Evolutionary conservation across 2,329 filamentous ascomycete species (phyloP), one percentile per base, ranked within the genome.

Genomic region (Talaromyces atroroseus): DNA sequence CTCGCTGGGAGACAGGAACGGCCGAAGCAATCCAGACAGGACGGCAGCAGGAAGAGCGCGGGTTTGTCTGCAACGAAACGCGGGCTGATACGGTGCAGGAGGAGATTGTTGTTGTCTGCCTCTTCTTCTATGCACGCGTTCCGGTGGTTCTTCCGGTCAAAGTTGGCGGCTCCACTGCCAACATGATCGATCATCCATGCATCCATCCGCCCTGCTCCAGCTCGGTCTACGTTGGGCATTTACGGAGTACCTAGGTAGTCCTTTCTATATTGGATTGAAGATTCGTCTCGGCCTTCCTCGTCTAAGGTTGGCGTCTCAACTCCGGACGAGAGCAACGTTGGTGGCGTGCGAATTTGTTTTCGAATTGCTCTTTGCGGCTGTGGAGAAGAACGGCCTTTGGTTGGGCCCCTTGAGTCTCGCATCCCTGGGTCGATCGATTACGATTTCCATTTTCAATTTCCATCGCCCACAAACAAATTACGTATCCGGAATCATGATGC

Each of bases 341-440:
- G 38, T 20, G 18, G 2, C 7, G 20, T 44, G 3, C 11, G 40
- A 23, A 29, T 50, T 50, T 56, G 53, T 56, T 56, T 34, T n/a
- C 36, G 40, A 26, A 50, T 56, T 56, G 53, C 47, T 49, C 26
- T 56, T 50, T 50, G 36, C 47, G 53, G 53, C 20, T 14, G 36
- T 38, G 16, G 8, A 32, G 46, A 42, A 42, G n/a, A 18, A n/a
- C 40, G 52, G 38, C 45, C 34, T 34, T 46, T 11, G 42, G 42
- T 26, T 46, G n/a, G 38, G 50, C 18, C 24, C 18, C 36, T 34
- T 52, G 24, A 23, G 11, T 29, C 29, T n/a, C n/a, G 11, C 40
- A 52, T 52, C 42, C 42, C 51, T 26, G 51, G 51, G 20, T 47
- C 29, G 51, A 26, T 32, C 16, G 20, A 26, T 18, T 44, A 14